Percentiles rank a stretch among this genome's conserved stretches.
These are phyloP conservation scores for Cercospora beticola DNA, from an alignment of 2,329 filamentous ascomycete species.

Conservation along the genomic window DNA sequence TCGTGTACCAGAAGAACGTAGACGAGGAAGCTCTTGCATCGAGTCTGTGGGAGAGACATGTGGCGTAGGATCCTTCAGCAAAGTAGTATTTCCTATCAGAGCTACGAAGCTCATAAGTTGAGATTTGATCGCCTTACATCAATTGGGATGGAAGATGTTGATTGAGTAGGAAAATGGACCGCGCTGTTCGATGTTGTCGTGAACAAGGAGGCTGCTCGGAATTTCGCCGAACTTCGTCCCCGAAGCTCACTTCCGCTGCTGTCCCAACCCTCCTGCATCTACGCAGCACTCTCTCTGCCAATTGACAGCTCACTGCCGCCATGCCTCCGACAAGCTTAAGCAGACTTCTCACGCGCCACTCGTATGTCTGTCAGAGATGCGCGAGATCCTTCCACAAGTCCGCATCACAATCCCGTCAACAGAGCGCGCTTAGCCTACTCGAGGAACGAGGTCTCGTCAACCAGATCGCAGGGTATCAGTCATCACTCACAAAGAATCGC, in stretches of 20 bases:
- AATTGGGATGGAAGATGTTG: no score
- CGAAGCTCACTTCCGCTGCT: neutral
- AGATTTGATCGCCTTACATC: no score
- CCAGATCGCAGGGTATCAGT: slow-evolving; percentile 65
- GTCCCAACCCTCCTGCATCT: neutral
- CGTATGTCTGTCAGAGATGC: slow-evolving; percentile 15
- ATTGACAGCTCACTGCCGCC: neutral
- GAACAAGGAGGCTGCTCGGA: neutral
- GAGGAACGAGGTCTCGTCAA: slow-evolving; percentile 73
- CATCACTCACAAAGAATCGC: slow-evolving; percentile 10
- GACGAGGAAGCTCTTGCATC: no score
- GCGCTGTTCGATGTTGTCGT: no score
- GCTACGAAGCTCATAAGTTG: no score
- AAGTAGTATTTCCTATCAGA: no score
- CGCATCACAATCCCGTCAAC: neutral
- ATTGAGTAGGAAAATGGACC: no score
- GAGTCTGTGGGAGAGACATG: no score
- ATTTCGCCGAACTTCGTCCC: neutral
- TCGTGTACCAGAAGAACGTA: no score
- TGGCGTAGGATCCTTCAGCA: no score
- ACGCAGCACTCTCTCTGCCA: neutral
- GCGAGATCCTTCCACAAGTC: neutral
- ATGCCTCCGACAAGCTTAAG: slow-evolving; percentile 11
- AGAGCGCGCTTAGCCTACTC: slow-evolving; percentile 57
- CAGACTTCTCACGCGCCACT: neutral